A percentile compares a stretch with the other conserved stretches of the same genome.
Evolutionary conservation across 306 rosid species (phyloP).

Genomic region (Clitoria ternatea): DNA sequence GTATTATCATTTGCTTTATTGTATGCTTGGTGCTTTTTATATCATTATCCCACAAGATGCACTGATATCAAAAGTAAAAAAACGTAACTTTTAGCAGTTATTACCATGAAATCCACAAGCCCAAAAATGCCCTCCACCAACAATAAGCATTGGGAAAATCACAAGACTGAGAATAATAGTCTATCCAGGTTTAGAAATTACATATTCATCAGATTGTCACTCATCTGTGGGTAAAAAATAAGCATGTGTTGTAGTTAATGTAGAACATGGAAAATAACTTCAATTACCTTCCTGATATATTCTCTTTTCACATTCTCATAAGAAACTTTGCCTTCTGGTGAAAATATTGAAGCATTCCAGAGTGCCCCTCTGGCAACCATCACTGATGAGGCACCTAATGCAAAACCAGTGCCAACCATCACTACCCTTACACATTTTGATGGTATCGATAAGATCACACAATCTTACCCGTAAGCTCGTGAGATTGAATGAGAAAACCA

Average conservation of each 20-base stretch:
- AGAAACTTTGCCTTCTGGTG: conserved; percentile 51
- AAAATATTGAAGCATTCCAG: conserved; percentile 91
- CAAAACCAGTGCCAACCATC: conserved; percentile 15
- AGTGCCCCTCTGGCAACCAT: conserved; percentile 97
- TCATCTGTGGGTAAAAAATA: conserved; percentile 1
- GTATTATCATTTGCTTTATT: conserved; percentile 71
- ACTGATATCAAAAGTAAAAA: conserved; percentile 42
- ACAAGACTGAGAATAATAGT: not conserved
- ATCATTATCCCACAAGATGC: conserved; percentile 94
- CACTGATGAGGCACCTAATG: conserved; percentile 70
- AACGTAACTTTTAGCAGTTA: not conserved
- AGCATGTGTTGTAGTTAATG: not conserved
- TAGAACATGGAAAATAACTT: not conserved
- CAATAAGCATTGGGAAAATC: conserved; percentile 16
- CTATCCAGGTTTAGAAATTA: not conserved
- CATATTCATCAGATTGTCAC: not conserved
- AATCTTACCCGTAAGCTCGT: no score
- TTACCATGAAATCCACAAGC: not conserved
- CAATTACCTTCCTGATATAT: conserved; percentile 73
- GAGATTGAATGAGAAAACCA: no score
- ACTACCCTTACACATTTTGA: no score
- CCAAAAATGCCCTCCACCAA: conserved; percentile 2
- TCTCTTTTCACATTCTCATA: conserved; percentile 64
- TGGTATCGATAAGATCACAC: no score
- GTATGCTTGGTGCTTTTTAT: conserved; percentile 79